Conservation (phyloP, 768 basidiomycete genomes). For the Cystobasidium tubakii region DNA sequence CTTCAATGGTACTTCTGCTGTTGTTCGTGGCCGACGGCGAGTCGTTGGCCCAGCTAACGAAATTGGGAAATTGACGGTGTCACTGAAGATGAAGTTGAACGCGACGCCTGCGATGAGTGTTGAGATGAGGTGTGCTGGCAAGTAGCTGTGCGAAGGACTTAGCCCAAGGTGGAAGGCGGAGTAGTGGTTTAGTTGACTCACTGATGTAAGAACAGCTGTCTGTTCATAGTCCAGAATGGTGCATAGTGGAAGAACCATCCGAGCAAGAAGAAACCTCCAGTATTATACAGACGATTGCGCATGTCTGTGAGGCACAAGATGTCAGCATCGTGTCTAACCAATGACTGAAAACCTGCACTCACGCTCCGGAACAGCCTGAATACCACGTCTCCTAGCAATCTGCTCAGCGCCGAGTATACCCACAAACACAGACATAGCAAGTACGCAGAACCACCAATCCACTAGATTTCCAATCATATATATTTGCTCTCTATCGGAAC, state of each 20-base stretch:
- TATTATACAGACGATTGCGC: conserved; percentile 90
- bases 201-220: conserved; percentile 85
- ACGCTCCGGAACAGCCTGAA: conserved; percentile 83
- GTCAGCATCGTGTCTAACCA: not conserved
- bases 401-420: conserved; percentile 87
- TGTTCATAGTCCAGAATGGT: conserved; percentile 96
- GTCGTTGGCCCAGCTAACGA: conserved; percentile 41
- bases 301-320: conserved; percentile 57
- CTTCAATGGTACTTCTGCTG: conserved; percentile 62
- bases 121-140: conserved; percentile 81
- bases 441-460: conserved; percentile 89
- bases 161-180: too few species aligned
- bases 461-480: conserved; percentile 91
- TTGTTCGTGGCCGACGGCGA: conserved; percentile 51
- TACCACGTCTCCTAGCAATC: conserved; percentile 73
- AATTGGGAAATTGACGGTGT: conserved; percentile 45
- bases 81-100: conserved; percentile 55
- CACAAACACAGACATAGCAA: conserved; percentile 76
- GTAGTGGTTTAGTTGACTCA: conserved; percentile 1
- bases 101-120: conserved; percentile 87
- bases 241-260: conserved; percentile 93
- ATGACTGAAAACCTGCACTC: conserved; percentile 50
- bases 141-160: conserved; percentile 63
- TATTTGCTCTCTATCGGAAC: conserved; percentile 77
- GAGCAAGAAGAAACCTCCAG: conserved; percentile 87